Evolutionary conservation across 768 basidiomycete species (phyloP).

Genomic region (Lactarius quietus): DNA sequence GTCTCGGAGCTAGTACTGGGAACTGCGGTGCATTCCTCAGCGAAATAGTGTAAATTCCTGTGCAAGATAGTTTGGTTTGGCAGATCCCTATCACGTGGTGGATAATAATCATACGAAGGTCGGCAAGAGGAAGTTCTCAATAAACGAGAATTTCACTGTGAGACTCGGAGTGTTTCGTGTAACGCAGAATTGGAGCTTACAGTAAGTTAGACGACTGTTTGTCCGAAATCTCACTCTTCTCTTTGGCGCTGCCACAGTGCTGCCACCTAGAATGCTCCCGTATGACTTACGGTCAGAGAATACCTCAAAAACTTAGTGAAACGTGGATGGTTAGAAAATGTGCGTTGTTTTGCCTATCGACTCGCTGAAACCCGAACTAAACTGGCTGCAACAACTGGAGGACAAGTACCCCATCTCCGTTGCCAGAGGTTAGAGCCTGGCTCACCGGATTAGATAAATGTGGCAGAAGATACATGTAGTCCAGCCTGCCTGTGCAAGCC

Average conservation of each 20-base stretch:
- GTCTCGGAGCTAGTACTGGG: constrained; percentile 96
- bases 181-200: too few relatives aligned
- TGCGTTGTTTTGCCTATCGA: too few relatives aligned
- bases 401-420: constrained; percentile 34
- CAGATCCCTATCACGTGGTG: background rate
- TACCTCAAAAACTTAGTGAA: too few relatives aligned
- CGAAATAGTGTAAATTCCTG: constrained; percentile 96
- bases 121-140: constrained; percentile 97
- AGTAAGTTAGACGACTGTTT: too few relatives aligned
- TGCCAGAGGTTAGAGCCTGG: constrained; percentile 20
- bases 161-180: constrained; percentile 94
- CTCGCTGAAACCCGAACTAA: too few relatives aligned
- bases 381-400: too few relatives aligned
- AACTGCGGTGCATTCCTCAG: constrained; percentile 84
- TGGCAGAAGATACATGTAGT: constrained; percentile 40
- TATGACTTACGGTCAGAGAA: too few relatives aligned
- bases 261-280: constrained; percentile 68
- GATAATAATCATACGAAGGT: constrained; percentile 62
- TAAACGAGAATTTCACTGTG: constrained; percentile 99
- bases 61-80: background rate
- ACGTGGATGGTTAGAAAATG: too few relatives aligned
- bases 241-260: too few relatives aligned
- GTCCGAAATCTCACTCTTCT: too few relatives aligned
- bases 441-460: constrained; percentile 67
- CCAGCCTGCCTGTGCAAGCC: constrained; percentile 49